phyloP scores from a whole-genome alignment of 805 yeast species.

The Henningerozyma blattae region DNA sequence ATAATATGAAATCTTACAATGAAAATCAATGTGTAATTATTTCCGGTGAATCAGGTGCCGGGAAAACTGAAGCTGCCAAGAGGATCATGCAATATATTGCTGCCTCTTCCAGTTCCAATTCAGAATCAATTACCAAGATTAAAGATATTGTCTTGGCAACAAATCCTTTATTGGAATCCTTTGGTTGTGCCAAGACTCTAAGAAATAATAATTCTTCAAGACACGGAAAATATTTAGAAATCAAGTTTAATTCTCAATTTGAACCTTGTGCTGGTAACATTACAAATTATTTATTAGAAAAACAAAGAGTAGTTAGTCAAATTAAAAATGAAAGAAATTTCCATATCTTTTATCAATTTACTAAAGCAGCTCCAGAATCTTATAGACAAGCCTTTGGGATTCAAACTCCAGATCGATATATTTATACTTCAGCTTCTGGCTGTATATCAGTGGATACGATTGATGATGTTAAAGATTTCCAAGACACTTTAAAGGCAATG shows the following conservation, averaged over 20 bases:
- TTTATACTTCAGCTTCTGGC: slow-evolving; percentile 76
- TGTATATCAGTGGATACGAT: slow-evolving; percentile 81
- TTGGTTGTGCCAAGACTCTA: slow-evolving; percentile 96
- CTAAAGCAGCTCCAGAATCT: slow-evolving; percentile 77
- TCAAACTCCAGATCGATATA: slow-evolving; percentile 86
- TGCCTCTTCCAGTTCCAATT: slow-evolving; percentile 52
- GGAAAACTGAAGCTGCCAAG: slow-evolving; percentile 96
- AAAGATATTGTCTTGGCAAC: slow-evolving; percentile 98
- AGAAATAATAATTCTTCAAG: slow-evolving; percentile 96
- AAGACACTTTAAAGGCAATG: slow-evolving; percentile 82
- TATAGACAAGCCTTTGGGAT: slow-evolving; percentile 81
- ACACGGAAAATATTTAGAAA: slow-evolving; percentile 92
- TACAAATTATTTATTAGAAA: slow-evolving; percentile 87
- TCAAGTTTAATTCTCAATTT: slow-evolving; percentile 65
- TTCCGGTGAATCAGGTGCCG: slow-evolving; percentile 97
- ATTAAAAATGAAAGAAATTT: slow-evolving; percentile 87
- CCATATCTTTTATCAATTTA: slow-evolving; percentile 92
- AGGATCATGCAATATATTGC: slow-evolving; percentile 96
- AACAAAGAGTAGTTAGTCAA: slow-evolving; percentile 95
- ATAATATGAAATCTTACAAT: slow-evolving; percentile 84
- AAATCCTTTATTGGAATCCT: slow-evolving; percentile 94
- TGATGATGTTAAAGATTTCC: slow-evolving; percentile 69
- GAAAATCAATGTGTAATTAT: slow-evolving; percentile 96
- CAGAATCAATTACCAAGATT: slow-evolving; percentile 67
- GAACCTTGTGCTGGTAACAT: slow-evolving; percentile 94